phyloP scores from a whole-genome alignment of 257 asterid genomes.

The Jasminum sambac region DNA sequence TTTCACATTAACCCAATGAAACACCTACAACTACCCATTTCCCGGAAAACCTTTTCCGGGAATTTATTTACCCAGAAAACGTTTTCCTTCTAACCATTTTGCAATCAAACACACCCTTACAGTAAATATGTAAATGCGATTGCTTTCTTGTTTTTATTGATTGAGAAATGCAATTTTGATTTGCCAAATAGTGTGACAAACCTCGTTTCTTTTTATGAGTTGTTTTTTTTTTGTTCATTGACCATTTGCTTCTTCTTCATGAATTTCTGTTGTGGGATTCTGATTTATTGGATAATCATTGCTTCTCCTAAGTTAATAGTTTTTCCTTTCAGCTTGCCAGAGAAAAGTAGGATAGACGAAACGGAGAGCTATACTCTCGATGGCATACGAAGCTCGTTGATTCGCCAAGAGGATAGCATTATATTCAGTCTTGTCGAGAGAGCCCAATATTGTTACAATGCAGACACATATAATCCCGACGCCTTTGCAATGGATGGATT shows the following conservation, averaged over 20 bases:
- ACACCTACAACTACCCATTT: too few relatives aligned
- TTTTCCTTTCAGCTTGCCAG: conserved; percentile 42
- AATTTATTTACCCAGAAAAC: too few relatives aligned
- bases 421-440: conserved; percentile 88
- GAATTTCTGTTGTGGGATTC: background rate
- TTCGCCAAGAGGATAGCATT: conserved; percentile 93
- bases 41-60: too few relatives aligned
- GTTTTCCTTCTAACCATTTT: too few relatives aligned
- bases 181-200: background rate
- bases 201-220: background rate
- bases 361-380: conserved; percentile 77
- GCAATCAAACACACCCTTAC: too few relatives aligned
- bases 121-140: too few relatives aligned
- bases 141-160: background rate
- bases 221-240: background rate
- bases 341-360: conserved; percentile 72
- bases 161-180: background rate
- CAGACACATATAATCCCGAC: conserved; percentile 62
- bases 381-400: conserved; percentile 79
- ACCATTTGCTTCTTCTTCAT: background rate
- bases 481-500: conserved; percentile 73
- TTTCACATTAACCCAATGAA: too few relatives aligned
- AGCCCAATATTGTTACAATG: conserved; percentile 81
- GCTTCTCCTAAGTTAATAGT: background rate
- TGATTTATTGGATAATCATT: background rate